Conservation (phyloP, 345 rosid genomes). For the Microcos paniculata region DNA sequence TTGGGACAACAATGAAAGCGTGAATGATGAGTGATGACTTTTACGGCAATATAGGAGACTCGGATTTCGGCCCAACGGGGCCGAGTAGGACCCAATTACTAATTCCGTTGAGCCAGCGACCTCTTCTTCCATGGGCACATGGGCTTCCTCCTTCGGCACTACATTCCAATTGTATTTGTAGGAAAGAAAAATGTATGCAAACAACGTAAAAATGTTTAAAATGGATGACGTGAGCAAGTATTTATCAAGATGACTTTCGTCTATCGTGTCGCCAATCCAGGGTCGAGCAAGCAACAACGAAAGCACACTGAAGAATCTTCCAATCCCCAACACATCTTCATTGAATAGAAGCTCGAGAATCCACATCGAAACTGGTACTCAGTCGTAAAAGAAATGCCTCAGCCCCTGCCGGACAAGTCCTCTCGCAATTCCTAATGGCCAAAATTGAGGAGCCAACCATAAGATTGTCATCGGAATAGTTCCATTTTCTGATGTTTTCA, state of each 20-base stretch:
- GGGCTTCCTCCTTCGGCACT: not conserved
- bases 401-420: not conserved
- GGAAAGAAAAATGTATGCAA: not conserved
- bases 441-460: constrained; percentile 5
- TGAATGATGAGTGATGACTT: no score
- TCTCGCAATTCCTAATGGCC: not conserved
- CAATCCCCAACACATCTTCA: not conserved
- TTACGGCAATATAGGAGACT: no score
- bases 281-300: not conserved
- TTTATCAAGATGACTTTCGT: not conserved
- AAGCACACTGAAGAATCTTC: not conserved
- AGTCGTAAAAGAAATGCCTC: not conserved
- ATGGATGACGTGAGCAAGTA: not conserved
- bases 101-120: no score
- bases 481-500: not conserved
- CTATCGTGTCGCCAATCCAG: not conserved
- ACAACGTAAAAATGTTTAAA: not conserved
- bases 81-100: no score
- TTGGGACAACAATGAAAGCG: no score
- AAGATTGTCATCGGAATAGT: not conserved
- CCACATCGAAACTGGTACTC: not conserved
- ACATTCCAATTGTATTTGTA: not conserved
- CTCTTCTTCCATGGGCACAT: not conserved
- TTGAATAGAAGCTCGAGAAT: not conserved
- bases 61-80: no score